Evolutionary conservation across 148 eudicot species (phyloP).

Genomic region (Mesembryanthemum crystallinum): DNA sequence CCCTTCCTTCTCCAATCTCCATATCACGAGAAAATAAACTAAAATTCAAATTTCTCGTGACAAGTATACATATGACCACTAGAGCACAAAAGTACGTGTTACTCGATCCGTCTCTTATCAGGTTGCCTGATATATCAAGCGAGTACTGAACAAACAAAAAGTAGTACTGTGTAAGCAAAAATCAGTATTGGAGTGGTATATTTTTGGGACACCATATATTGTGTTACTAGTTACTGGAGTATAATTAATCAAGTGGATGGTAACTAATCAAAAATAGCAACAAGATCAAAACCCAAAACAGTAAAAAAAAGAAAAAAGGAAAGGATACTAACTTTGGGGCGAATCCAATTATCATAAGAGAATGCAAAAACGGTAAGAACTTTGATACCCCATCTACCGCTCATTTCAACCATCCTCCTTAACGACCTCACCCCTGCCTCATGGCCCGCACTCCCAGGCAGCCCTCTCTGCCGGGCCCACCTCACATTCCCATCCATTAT

Average conservation of each 20-base stretch:
- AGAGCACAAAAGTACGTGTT: no score
- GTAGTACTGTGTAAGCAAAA: no score
- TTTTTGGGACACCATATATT: no score
- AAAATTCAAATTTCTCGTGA: no score
- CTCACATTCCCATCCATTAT: slow-evolving; percentile 82
- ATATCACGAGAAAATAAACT: no score
- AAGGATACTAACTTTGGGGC: slow-evolving; percentile 48
- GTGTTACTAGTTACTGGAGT: no score
- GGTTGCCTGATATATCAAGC: no score
- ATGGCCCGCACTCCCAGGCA: slow-evolving; percentile 51
- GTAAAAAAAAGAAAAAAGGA: not conserved
- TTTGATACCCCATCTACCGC: slow-evolving; percentile 46
- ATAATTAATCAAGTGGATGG: not conserved
- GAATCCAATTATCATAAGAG: slow-evolving; percentile 68
- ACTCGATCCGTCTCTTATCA: no score
- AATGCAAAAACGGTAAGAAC: slow-evolving; percentile 70
- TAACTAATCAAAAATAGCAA: not conserved
- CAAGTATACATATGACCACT: no score
- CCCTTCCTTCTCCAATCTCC: no score
- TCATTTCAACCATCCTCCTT: slow-evolving; percentile 39
- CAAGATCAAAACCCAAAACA: not conserved
- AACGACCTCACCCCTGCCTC: slow-evolving; percentile 52
- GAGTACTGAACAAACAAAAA: no score
- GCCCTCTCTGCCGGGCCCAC: slow-evolving; percentile 60
- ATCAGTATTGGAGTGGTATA: no score